A percentile compares a stretch with the other conserved stretches of the same genome.
phyloP scores from a whole-genome alignment of 352 stramenopile genomes.

The Pythium apleroticum region DNA sequence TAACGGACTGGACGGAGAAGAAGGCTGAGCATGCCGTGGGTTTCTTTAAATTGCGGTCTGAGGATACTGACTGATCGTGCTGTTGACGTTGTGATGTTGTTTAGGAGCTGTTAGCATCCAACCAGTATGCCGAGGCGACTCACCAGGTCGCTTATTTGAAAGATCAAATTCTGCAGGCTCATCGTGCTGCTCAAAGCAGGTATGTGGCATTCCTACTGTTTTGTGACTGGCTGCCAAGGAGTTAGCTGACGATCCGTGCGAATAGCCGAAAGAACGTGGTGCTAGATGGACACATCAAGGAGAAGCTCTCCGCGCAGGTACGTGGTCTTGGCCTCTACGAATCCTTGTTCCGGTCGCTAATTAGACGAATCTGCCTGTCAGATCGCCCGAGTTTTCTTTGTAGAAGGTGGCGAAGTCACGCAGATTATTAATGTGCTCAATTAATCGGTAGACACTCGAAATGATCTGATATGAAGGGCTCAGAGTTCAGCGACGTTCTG shows the following conservation, averaged over 20 bases:
- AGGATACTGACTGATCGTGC: too few species aligned
- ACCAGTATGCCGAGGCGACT: neutral
- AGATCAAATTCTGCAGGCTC: neutral
- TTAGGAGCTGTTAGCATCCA: constrained; percentile 1
- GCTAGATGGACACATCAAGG: constrained; percentile 2
- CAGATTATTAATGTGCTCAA: too few species aligned
- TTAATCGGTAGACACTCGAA: too few species aligned
- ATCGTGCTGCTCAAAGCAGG: neutral
- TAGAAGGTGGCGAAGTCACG: too few species aligned
- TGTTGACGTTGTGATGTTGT: neutral
- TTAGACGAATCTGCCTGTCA: too few species aligned
- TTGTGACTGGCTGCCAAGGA: too few species aligned
- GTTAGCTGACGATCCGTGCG: neutral
- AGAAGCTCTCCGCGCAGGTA: constrained; percentile 3
- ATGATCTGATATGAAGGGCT: too few species aligned
- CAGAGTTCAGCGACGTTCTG: too few species aligned
- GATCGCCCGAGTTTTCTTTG: too few species aligned
- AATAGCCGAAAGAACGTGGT: constrained; percentile 4
- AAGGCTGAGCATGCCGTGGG: constrained; percentile 17
- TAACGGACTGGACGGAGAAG: constrained; percentile 41
- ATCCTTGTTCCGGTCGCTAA: too few species aligned
- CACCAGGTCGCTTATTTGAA: neutral
- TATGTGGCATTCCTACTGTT: neutral
- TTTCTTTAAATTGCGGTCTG: too few species aligned
- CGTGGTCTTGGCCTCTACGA: neutral